These are phyloP conservation scores for Penicillium sp. DNA, from an alignment of 2,329 filamentous ascomycete genomes.

Conservation along the genomic window DNA sequence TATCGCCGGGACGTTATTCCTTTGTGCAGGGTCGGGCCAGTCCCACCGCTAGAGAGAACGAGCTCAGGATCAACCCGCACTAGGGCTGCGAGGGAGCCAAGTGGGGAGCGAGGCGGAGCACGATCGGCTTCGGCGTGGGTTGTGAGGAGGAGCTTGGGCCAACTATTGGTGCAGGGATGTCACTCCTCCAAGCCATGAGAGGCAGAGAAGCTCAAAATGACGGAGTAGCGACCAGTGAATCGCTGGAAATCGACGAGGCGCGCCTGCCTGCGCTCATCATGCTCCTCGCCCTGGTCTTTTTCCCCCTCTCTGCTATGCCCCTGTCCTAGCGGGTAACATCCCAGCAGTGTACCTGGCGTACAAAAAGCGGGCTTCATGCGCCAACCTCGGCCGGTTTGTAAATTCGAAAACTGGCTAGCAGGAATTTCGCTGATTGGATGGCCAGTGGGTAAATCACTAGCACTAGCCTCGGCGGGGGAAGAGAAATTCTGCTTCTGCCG, in stretches of 20 bases:
- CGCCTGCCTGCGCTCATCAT: background rate
- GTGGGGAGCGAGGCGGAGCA: constrained; percentile 35
- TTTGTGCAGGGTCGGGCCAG: constrained; percentile 17
- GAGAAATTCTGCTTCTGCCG: constrained; percentile 1
- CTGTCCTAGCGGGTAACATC: constrained; percentile 25
- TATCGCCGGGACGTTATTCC: constrained; percentile 23
- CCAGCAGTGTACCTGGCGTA: constrained; percentile 31
- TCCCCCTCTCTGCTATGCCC: constrained; percentile 8
- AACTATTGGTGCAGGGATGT: constrained; percentile 31
- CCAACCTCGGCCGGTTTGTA: constrained; percentile 35
- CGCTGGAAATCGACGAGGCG: constrained; percentile 16
- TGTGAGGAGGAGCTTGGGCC: constrained; percentile 41
- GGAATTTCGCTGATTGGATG: constrained; percentile 43
- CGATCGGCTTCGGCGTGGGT: constrained; percentile 38
- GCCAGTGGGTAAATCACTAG: constrained; percentile 28
- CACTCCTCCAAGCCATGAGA: constrained; percentile 18
- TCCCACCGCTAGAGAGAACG: constrained; percentile 20
- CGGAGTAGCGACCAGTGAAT: constrained; percentile 1
- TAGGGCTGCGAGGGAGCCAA: constrained; percentile 12
- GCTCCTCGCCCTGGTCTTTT: background rate
- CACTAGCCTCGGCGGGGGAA: constrained; percentile 27
- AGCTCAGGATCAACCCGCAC: constrained; percentile 13
- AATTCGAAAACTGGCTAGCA: constrained; percentile 34
- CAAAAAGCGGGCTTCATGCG: constrained; percentile 33
- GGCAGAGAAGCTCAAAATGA: constrained; percentile 1